A percentile compares a stretch with the other conserved stretches of the same genome.
Evolutionary conservation across 2,329 filamentous ascomycete genomes (phyloP).

Genomic region (Aspergillus fructus): DNA sequence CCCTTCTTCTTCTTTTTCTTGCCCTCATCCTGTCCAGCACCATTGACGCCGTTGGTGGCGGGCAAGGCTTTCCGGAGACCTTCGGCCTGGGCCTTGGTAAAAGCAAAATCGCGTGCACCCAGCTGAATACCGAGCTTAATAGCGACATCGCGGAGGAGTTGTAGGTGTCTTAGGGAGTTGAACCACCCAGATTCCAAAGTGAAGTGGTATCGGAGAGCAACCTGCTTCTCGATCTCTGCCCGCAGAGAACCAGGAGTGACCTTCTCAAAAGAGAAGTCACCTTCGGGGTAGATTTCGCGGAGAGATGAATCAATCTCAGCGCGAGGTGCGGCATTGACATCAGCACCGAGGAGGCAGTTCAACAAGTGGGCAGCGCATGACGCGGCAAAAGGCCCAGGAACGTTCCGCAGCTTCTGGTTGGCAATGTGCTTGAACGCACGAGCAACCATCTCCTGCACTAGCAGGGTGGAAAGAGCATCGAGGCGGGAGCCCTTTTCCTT

Average conservation of each 20-base stretch:
- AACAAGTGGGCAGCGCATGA: constrained; percentile 81
- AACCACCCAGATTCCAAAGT: constrained; percentile 68
- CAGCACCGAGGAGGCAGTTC: constrained; percentile 84
- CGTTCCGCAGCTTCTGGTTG: constrained; percentile 72
- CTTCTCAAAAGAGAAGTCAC: constrained; percentile 76
- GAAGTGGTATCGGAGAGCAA: constrained; percentile 73
- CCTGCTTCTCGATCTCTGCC: constrained; percentile 68
- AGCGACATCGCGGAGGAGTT: constrained; percentile 84
- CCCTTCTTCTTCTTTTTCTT: constrained; percentile 63
- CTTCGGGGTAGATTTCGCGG: constrained; percentile 74
- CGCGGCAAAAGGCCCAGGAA: constrained; percentile 77
- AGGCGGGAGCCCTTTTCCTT: constrained; percentile 68
- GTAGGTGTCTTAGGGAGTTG: constrained; percentile 67
- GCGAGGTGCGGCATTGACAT: constrained; percentile 72
- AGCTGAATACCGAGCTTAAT: constrained; percentile 90
- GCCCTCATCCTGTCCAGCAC: constrained; percentile 36
- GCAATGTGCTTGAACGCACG: constrained; percentile 92
- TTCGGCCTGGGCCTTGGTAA: constrained; percentile 50
- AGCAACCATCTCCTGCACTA: constrained; percentile 90
- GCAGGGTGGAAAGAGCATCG: constrained; percentile 72
- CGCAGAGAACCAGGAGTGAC: constrained; percentile 72
- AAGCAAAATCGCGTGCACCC: constrained; percentile 73
- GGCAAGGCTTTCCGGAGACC: constrained; percentile 33
- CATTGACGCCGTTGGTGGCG: constrained; percentile 38
- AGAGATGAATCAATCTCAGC: constrained; percentile 75